Percentiles rank a stretch among this genome's conserved stretches.
Conservation (phyloP, 2,329 filamentous ascomycete species). For the Trichophyton verrucosum region DNA sequence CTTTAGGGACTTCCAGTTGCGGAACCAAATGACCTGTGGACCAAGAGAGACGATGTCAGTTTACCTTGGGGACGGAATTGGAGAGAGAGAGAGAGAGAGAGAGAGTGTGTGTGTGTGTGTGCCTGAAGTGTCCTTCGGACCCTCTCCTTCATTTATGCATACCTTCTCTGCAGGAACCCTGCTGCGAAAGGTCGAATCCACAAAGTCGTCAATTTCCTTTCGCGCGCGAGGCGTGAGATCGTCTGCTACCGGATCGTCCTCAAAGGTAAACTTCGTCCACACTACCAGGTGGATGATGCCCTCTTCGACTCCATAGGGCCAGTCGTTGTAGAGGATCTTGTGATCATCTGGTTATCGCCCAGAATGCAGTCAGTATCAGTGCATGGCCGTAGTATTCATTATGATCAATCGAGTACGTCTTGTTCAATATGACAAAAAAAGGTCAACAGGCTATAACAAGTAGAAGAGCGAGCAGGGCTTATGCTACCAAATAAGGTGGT, state of each 20-base stretch:
- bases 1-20: slow-evolving; percentile 50
- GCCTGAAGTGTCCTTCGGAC: no score
- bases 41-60: neutral
- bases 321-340: slow-evolving; percentile 49
- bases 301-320: slow-evolving; percentile 47
- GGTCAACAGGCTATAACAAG: neutral
- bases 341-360: slow-evolving; percentile 33
- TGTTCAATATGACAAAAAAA: neutral
- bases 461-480: neutral
- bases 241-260: slow-evolving; percentile 33
- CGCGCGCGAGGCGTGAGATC: slow-evolving; percentile 39
- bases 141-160: slow-evolving; percentile 11
- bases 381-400: neutral
- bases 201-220: slow-evolving; percentile 38
- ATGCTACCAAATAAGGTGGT: neutral
- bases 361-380: neutral
- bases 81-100: no score
- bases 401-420: neutral
- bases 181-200: slow-evolving; percentile 46
- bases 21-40: slow-evolving; percentile 50
- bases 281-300: slow-evolving; percentile 47
- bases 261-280: slow-evolving; percentile 42
- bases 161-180: slow-evolving; percentile 33
- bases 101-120: no score
- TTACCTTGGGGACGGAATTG: neutral